Evolutionary conservation across 2,329 filamentous ascomycete species (phyloP).

Genomic region (Lecanicillium sp.): DNA sequence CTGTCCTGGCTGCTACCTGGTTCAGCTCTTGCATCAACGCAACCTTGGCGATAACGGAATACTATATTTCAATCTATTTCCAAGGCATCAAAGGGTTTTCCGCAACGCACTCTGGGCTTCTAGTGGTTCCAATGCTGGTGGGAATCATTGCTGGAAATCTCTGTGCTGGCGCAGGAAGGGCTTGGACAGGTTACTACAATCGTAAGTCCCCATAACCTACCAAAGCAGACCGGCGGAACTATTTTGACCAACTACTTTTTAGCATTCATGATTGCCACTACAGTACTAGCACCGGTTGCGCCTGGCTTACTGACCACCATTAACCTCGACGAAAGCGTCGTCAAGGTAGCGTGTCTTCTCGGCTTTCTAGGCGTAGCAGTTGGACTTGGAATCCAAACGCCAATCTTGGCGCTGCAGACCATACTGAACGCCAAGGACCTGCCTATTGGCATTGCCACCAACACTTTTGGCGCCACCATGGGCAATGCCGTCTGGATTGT

Average conservation of each 20-base stretch:
- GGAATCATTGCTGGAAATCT: no score
- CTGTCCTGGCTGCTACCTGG: background rate
- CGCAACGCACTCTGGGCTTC: no score
- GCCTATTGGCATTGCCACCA: background rate
- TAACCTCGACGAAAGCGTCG: background rate
- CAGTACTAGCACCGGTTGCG: background rate
- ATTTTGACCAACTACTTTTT: no score
- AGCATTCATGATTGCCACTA: background rate
- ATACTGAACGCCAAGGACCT: background rate
- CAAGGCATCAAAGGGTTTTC: background rate
- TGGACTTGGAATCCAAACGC: background rate
- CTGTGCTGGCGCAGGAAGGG: no score
- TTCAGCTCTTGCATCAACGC: background rate
- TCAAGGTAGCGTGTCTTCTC: background rate
- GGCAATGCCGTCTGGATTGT: background rate
- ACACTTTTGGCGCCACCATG: background rate
- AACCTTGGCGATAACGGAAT: background rate
- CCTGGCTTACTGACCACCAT: background rate
- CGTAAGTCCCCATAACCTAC: no score
- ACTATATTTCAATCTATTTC: conserved; percentile 1
- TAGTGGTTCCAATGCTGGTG: no score
- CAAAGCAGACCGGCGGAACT: no score
- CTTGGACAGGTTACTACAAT: no score
- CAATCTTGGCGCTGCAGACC: background rate
- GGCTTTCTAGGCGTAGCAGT: background rate